These are phyloP conservation scores for Phylloboletellus chloephorus DNA, from an alignment of 1,284 basidiomycete species.

Conservation along the genomic window DNA sequence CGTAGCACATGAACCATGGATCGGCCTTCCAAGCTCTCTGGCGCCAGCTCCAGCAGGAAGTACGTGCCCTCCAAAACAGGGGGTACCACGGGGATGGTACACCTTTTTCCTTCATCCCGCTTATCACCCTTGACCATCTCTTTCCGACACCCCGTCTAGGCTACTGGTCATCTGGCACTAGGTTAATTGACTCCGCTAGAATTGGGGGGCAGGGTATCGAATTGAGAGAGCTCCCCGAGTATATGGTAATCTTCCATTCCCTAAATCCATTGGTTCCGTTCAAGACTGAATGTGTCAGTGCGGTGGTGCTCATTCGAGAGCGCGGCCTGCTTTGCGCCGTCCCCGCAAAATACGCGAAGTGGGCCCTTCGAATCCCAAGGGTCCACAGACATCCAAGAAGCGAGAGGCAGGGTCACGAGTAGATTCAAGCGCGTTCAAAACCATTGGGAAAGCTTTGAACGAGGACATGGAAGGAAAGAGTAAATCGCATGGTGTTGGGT, in stretches of 20 bases:
- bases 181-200: constrained; percentile 57
- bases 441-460: constrained; percentile 51
- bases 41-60: constrained; percentile 57
- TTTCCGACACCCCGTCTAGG: constrained; percentile 38
- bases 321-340: constrained; percentile 46
- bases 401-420: constrained; percentile 68
- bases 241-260: constrained; percentile 44
- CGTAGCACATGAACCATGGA: constrained; percentile 74
- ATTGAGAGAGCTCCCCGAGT: constrained; percentile 62
- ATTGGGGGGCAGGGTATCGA: constrained; percentile 49
- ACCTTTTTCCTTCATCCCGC: constrained; percentile 1
- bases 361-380: constrained; percentile 51
- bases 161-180: constrained; percentile 72
- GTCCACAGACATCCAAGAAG: constrained; percentile 55
- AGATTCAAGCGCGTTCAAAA: constrained; percentile 52
- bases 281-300: constrained; percentile 44
- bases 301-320: constrained; percentile 68
- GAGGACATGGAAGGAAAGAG: constrained; percentile 37
- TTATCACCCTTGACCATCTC: constrained; percentile 8
- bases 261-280: neutral
- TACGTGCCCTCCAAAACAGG: constrained; percentile 57
- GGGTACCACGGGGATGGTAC: constrained; percentile 78
- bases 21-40: constrained; percentile 68
- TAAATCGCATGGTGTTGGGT: constrained; percentile 50
- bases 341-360: constrained; percentile 38